Percentiles rank a stretch among this genome's conserved stretches.
phyloP scores from a whole-genome alignment of 192 early-diverging fungal genomes.

The Endogone sp. region DNA sequence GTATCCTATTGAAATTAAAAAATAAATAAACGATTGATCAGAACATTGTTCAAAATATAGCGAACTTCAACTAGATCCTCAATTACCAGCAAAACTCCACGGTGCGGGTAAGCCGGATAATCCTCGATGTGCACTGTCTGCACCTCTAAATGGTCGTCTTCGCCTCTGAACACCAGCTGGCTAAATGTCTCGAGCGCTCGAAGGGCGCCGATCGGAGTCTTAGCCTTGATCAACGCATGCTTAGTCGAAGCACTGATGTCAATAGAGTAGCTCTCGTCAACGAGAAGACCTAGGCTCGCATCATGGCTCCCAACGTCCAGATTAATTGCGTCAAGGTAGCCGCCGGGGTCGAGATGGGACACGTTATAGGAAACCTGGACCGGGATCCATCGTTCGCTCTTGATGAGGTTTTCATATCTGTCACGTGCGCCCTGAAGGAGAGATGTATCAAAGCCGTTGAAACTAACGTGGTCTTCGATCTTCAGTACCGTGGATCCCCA shows the following conservation, averaged over 20 bases:
- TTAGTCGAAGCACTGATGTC: slow-evolving; percentile 39
- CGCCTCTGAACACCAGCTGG: slow-evolving; percentile 50
- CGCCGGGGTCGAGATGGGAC: neutral
- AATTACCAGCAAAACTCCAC: slow-evolving; percentile 65
- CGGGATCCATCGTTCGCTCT: slow-evolving; percentile 24
- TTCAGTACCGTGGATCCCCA: too few relatives aligned
- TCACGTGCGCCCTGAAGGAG: slow-evolving; percentile 16
- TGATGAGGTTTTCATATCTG: slow-evolving; percentile 25
- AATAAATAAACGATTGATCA: too few relatives aligned
- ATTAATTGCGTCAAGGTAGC: slow-evolving; percentile 2
- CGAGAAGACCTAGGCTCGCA: slow-evolving; percentile 45
- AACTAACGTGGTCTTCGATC: too few relatives aligned
- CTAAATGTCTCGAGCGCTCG: slow-evolving; percentile 70
- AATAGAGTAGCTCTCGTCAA: slow-evolving; percentile 70
- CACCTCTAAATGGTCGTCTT: slow-evolving; percentile 38
- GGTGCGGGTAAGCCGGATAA: slow-evolving; percentile 55
- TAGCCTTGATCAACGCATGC: slow-evolving; percentile 50
- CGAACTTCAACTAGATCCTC: too few relatives aligned
- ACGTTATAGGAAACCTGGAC: slow-evolving; percentile 16
- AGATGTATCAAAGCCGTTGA: too few relatives aligned
- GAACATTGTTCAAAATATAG: too few relatives aligned
- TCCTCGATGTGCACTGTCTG: slow-evolving; percentile 55
- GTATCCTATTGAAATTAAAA: too few relatives aligned
- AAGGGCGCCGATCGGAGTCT: slow-evolving; percentile 61
- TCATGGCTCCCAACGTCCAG: slow-evolving; percentile 38